Conservation (phyloP, 2,329 filamentous ascomycete species). For the Penicillium brevicompactum region DNA sequence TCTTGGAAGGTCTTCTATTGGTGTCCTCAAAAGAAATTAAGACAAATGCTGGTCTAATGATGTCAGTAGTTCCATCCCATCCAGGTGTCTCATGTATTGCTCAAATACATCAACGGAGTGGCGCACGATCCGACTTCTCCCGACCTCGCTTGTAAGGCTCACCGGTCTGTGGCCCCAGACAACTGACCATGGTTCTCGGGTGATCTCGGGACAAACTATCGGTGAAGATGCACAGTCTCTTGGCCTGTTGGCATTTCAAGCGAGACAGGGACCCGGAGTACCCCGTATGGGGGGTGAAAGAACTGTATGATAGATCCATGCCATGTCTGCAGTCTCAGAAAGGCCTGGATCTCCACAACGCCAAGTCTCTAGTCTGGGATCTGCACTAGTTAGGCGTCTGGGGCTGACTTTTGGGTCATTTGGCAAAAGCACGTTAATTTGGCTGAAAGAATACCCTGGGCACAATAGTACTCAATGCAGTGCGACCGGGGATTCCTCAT, state of each 20-base stretch:
- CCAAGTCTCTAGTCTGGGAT: neutral
- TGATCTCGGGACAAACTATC: constrained; percentile 11
- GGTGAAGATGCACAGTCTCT: neutral
- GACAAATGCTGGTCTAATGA: too few relatives aligned
- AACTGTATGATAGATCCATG: neutral
- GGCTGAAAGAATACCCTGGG: too few relatives aligned
- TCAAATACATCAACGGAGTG: neutral
- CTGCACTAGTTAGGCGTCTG: neutral
- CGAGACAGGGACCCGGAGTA: too few relatives aligned
- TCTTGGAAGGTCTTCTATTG: too few relatives aligned
- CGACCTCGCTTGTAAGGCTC: constrained; percentile 35
- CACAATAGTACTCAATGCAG: neutral
- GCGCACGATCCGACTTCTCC: constrained; percentile 24
- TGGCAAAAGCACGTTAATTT: neutral
- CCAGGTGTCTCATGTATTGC: too few relatives aligned
- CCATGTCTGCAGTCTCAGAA: neutral
- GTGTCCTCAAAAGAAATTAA: too few relatives aligned
- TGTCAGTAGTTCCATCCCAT: too few relatives aligned
- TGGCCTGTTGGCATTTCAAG: too few relatives aligned
- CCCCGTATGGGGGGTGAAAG: too few relatives aligned
- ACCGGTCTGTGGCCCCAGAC: constrained; percentile 23
- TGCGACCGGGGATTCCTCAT: neutral
- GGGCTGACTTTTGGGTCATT: neutral
- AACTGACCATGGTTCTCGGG: constrained; percentile 20
- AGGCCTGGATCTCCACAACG: constrained; percentile 8